These are phyloP conservation scores for Metschnikowia lochheadii DNA, from an alignment of 805 yeast genomes.

Conservation along the genomic window DNA sequence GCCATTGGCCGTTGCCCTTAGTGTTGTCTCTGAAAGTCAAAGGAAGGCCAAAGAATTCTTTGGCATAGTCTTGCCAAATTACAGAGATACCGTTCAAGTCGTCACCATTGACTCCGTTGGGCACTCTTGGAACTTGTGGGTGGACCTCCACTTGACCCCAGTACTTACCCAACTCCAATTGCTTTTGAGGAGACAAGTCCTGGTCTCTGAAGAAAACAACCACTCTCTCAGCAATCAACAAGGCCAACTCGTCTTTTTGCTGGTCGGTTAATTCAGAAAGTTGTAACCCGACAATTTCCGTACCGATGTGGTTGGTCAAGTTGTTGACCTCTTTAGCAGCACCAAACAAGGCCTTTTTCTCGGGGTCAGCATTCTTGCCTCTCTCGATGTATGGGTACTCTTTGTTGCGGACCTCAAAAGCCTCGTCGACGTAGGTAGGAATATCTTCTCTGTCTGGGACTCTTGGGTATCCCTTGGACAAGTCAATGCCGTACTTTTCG, in stretches of 20 bases:
- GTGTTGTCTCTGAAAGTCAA: conserved; percentile 27
- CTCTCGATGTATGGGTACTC: conserved; percentile 25
- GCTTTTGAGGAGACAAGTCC: conserved; percentile 29
- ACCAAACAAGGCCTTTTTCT: conserved; percentile 28
- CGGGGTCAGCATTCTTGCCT: conserved; percentile 28
- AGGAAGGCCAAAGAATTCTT: conserved; percentile 21
- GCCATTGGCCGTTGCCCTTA: conserved; percentile 26
- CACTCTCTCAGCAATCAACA: conserved; percentile 28
- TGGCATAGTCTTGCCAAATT: conserved; percentile 29
- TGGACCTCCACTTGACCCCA: conserved; percentile 28
- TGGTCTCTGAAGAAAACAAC: conserved; percentile 30
- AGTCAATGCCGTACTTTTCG: conserved; percentile 23
- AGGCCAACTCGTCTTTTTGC: conserved; percentile 30
- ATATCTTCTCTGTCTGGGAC: conserved; percentile 21
- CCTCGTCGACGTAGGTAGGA: conserved; percentile 27
- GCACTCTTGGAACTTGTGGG: conserved; percentile 19
- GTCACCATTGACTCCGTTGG: conserved; percentile 13
- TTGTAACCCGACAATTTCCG: conserved; percentile 30
- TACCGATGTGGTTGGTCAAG: conserved; percentile 30
- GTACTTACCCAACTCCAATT: conserved; percentile 28
- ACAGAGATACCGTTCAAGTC: conserved; percentile 24
- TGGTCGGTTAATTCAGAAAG: conserved; percentile 25
- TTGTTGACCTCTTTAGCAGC: conserved; percentile 29
- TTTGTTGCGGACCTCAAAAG: conserved; percentile 20
- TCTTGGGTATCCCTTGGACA: conserved; percentile 26